A percentile compares a stretch with the other conserved stretches of the same genome.
Evolutionary conservation across 768 basidiomycete species (phyloP).

Genomic region (Lepiota brunneoincarnata): DNA sequence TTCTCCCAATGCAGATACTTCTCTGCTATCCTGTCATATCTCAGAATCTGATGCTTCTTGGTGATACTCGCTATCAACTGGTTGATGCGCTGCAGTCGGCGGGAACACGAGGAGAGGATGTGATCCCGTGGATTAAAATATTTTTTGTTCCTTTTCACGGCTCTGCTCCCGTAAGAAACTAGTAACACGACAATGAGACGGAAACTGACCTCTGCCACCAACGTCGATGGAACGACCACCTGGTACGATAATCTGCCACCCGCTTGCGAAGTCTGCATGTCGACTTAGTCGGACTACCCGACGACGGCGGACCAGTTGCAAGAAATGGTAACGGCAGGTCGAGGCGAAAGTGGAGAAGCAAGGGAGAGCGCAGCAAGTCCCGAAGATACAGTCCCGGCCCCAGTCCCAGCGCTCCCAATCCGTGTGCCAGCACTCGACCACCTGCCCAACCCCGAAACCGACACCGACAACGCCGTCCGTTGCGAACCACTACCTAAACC

Average conservation of each 20-base stretch:
- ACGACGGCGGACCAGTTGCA: neutral
- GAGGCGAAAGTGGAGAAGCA: constrained; percentile 1
- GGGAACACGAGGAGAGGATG: constrained; percentile 3
- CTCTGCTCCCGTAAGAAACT: neutral
- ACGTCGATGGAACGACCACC: constrained; percentile 1
- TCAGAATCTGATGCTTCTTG: constrained; percentile 10
- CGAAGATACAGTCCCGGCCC: neutral
- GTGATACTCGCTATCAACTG: constrained; percentile 2
- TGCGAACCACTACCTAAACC: no score
- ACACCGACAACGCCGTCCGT: constrained; percentile 1
- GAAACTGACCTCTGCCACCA: constrained; percentile 6
- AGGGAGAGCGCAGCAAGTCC: neutral
- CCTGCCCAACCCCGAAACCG: neutral
- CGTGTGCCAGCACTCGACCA: neutral
- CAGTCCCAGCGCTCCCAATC: neutral
- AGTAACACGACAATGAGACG: neutral
- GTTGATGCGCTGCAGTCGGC: constrained; percentile 7
- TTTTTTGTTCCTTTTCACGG: neutral
- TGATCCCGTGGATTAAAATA: neutral
- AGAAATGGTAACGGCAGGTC: neutral
- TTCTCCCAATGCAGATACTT: constrained; percentile 12
- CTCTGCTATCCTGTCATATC: constrained; percentile 8
- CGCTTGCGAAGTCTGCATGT: neutral
- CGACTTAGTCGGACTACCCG: neutral
- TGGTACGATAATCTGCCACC: neutral